Conservation (phyloP, 2,329 filamentous ascomycete genomes). For the Nemania sp. region DNA sequence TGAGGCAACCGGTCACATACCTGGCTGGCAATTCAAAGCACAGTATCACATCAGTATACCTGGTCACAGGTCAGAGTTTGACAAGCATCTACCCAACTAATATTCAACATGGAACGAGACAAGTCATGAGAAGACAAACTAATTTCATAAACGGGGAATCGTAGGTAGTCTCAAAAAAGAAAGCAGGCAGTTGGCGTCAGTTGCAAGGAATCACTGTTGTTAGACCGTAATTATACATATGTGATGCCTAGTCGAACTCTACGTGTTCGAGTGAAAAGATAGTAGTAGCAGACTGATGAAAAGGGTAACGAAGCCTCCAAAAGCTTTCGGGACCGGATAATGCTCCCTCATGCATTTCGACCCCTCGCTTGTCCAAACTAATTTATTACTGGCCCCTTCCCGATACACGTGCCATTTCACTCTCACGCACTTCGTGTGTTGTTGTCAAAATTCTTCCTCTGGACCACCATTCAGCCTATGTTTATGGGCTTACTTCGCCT, state of each 20-base stretch:
- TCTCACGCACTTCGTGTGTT: background rate
- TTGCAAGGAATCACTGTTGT: conserved; percentile 11
- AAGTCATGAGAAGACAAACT: no score
- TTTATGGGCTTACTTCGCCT: conserved; percentile 61
- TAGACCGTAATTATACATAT: conserved; percentile 24
- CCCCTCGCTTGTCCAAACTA: background rate
- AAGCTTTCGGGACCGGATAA: background rate
- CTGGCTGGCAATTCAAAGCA: no score
- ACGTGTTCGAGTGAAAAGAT: background rate
- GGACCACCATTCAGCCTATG: no score
- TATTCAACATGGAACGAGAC: background rate
- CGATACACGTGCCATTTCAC: conserved; percentile 3
- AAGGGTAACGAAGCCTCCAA: background rate
- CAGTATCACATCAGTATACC: no score
- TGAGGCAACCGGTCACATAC: no score
- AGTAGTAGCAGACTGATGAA: conserved; percentile 8
- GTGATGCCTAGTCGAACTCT: conserved; percentile 5
- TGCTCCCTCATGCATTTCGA: background rate
- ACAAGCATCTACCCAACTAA: no score
- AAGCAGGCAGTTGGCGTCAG: background rate
- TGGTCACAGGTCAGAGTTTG: no score
- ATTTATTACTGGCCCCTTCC: background rate
- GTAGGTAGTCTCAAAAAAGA: background rate
- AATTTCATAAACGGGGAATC: background rate
- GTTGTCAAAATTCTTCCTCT: background rate